These are phyloP conservation scores for Paspalum vaginatum DNA, from an alignment of 176 grass and related monocot genomes.

Conservation along the genomic window DNA sequence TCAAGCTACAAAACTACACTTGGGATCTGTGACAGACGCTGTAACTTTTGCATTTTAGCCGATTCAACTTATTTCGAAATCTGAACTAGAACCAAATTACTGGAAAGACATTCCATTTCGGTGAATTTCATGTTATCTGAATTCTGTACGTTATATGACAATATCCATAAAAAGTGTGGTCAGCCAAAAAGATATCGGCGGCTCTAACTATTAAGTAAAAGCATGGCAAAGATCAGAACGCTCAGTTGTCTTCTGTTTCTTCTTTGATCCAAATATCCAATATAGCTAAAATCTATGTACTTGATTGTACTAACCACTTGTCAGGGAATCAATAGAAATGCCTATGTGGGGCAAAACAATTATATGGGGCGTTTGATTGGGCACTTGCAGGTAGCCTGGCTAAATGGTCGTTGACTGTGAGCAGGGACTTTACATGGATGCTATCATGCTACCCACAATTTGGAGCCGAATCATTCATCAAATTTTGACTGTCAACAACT, in stretches of 20 bases:
- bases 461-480: too few species aligned
- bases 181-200: background rate
- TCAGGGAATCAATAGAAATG: background rate
- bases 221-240: background rate
- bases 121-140: background rate
- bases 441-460: too few species aligned
- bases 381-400: too few species aligned
- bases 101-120: too few species aligned
- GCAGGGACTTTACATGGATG: too few species aligned
- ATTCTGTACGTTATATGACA: background rate
- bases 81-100: too few species aligned
- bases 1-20: background rate
- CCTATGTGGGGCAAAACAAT: too few species aligned
- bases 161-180: background rate
- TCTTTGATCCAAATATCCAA: slow-evolving; percentile 7
- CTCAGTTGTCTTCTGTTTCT: background rate
- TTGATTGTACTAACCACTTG: background rate
- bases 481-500: too few species aligned
- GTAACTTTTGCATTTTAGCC: background rate
- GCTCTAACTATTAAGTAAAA: background rate
- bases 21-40: background rate
- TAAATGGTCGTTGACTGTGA: too few species aligned
- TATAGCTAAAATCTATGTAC: background rate
- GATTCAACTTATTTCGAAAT: too few species aligned
- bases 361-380: too few species aligned